Percentiles rank a stretch among this genome's conserved stretches.
phyloP scores from a whole-genome alignment of 148 eudicot genomes.

The Dysphania ambrosioides region DNA sequence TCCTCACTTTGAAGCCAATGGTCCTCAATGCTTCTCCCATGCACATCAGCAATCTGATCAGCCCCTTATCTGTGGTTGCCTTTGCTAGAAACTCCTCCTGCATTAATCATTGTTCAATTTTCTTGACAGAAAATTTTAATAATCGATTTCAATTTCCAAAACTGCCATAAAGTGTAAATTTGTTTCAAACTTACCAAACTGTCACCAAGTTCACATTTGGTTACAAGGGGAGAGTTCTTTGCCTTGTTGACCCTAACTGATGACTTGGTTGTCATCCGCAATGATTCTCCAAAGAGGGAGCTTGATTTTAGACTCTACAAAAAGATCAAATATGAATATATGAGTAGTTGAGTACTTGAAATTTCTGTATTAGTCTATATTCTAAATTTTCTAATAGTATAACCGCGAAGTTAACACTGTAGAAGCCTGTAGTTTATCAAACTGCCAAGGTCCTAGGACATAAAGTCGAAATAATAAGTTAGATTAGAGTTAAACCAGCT shows the following conservation, averaged over 20 bases:
- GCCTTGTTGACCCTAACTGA: constrained; percentile 50
- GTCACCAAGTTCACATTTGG: constrained; percentile 82
- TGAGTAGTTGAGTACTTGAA: no score
- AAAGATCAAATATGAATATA: background rate
- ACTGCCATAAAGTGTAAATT: no score
- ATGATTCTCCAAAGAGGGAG: constrained; percentile 69
- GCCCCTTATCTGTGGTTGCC: constrained; percentile 78
- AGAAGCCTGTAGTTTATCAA: background rate
- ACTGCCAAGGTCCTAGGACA: background rate
- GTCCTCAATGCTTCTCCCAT: constrained; percentile 98
- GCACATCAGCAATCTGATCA: constrained; percentile 74
- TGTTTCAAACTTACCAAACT: constrained; percentile 64
- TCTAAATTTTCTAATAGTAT: no score
- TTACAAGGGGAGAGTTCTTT: constrained; percentile 51
- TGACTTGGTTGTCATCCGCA: constrained; percentile 54
- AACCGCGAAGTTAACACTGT: background rate
- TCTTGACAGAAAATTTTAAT: background rate
- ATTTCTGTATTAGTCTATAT: background rate
- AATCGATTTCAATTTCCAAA: background rate
- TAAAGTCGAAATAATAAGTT: background rate
- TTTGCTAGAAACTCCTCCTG: constrained; percentile 93
- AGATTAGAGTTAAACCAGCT: no score
- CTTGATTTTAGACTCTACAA: constrained; percentile 74
- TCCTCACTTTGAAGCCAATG: constrained; percentile 89
- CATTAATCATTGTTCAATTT: constrained; percentile 5